Evolutionary conservation across 805 yeast species (phyloP), one percentile per base, ranked within the genome.

Genomic region (Yarrowia sp.): DNA sequence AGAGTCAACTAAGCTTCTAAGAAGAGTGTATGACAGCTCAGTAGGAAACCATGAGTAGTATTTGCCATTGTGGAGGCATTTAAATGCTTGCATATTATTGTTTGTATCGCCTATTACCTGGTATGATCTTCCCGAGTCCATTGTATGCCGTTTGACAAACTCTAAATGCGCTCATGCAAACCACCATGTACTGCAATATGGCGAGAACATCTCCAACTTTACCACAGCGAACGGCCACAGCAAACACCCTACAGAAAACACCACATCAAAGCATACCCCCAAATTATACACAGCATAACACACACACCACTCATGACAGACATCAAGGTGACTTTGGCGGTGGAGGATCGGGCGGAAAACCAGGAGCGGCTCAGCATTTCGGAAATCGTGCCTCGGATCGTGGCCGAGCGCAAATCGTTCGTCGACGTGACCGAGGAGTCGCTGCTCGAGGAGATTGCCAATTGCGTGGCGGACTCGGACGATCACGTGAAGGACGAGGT

Each of bases 381-480:
- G 18, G 75, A 75, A 67, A 71, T 85, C 50, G 85, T 87, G 33
- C 84, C 86, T 5, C 79, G 84, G 57, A 87, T 87, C 53, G 79
- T 86, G 22, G 73, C 74, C 4, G 88, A 87, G 70, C 75, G 88
- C 31, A 85, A 86, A 41, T 80, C 88, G 18, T 88, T 88, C 68
- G 72, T 81, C 28, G 77, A 82, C 53, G 72, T 88, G 3, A 81
- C 88, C 3, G 92, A 88, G 72, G 84, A 81, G 6, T 75, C 78
- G 14, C 73, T 88, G 2, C 66, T 71, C 15, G 73, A 78, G 39
- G 88, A 86, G 71, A 80, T 84, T 42, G 61, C 61, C 17, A 51
- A 51, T 51, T 51, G 60, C 13, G 60, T 51, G 35, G 60, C 60
- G 7, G 77, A 69, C 32, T 41, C 64, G 14, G 44, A 50, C 36